Evolutionary conservation across 805 yeast genomes (phyloP), one percentile per base, ranked within the genome.

Genomic region (Yamadazyma tumulicola): DNA sequence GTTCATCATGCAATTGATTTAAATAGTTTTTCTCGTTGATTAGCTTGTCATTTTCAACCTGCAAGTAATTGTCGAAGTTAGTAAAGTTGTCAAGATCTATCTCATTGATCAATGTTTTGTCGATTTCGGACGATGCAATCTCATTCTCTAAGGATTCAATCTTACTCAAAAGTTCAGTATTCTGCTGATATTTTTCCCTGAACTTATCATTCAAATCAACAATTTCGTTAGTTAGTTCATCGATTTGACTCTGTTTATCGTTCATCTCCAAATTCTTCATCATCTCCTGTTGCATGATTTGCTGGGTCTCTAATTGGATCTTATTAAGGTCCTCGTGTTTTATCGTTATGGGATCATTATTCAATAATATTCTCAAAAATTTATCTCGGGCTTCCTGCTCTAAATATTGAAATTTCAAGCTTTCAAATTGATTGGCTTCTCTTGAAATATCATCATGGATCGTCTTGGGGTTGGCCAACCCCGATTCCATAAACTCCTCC

Each of bases 311-410:
- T 4, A 39, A 34, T 22, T 54, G 57, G 29, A 54, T 48, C 7
- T 38, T 34, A 4, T 41, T 38, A 1, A 55, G 35, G 21, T 57
- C 60, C 18, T 43, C 45, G 5, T 48, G 39, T 15, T 42, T 42
- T 9, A 49, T 38, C 9, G 41, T 42, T 1, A 42, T 39, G n/a
- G 36, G 39, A 14, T 32, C 39, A 13, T 33, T 31, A 13, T 46
- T 44, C 10, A 44, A 59, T 7, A 82, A 57, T 18, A 64, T 60
- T 23, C 83, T 57, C 23, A 83, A 57, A 54, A 83, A 82, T 52
- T 75, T 72, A 43, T 81, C 85, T 42, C 83, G 74, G 4, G 87
- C 72, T 42, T 81, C 88, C 47, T 81, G 84, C 51, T 83, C 91
- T 26, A 81, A 52, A 49, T 78, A 83, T 37, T 79, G 72, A 42